phyloP scores from a whole-genome alignment of 2,329 filamentous ascomycete genomes.

The Colletotrichum viniferum region DNA sequence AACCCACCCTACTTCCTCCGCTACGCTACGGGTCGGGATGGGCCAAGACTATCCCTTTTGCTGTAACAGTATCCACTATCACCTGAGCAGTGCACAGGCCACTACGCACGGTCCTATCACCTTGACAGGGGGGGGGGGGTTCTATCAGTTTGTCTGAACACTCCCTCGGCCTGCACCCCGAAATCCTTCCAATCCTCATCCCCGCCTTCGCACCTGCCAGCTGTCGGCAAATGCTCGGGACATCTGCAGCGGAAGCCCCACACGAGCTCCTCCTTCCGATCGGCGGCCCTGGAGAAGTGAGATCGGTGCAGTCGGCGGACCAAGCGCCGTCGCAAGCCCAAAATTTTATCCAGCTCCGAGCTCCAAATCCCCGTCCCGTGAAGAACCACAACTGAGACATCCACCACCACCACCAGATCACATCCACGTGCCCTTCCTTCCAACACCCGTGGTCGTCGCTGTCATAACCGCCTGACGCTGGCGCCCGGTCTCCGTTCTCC shows the following conservation, averaged over 20 bases:
- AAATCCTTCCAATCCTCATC: not conserved
- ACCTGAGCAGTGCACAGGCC: no score
- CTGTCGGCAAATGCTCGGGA: constrained; percentile 17
- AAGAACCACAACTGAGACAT: constrained; percentile 15
- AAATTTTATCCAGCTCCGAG: constrained; percentile 14
- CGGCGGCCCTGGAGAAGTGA: not conserved
- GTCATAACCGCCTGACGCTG: constrained; percentile 12
- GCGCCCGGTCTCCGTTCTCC: not conserved
- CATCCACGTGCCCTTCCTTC: constrained; percentile 8
- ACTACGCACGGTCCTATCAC: no score
- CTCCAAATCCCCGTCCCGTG: constrained; percentile 1
- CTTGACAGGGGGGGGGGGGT: no score
- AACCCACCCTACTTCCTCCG: no score
- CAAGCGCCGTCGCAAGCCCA: constrained; percentile 6
- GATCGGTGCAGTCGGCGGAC: not conserved
- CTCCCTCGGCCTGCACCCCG: not conserved
- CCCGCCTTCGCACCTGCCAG: not conserved
- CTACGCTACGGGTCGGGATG: no score
- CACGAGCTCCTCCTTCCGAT: not conserved
- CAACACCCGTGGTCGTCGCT: constrained; percentile 4
- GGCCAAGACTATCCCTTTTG: no score
- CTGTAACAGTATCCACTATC: no score
- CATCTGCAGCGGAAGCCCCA: not conserved
- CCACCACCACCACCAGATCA: constrained; percentile 18
- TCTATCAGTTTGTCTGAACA: no score